Conservation (phyloP, 441 rosid species). For the Erodium chrysanthum region DNA sequence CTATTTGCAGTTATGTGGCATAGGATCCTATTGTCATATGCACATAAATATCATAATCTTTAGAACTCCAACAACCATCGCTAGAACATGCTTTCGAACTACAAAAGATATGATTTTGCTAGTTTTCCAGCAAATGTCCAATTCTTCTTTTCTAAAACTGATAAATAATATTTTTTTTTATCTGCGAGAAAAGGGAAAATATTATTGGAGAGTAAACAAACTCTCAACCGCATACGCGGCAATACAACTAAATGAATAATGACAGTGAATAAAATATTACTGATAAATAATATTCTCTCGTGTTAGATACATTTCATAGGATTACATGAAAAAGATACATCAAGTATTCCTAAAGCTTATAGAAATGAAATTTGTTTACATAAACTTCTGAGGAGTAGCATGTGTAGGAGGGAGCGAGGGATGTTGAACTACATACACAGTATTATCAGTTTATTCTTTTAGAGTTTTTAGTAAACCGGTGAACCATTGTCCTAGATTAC, state of each 20-base stretch:
- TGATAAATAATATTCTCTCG: background rate
- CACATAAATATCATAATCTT: background rate
- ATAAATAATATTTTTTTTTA: background rate
- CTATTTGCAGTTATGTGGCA: background rate
- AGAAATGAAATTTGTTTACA: background rate
- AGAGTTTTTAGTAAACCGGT: background rate
- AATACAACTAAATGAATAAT: too few relatives aligned
- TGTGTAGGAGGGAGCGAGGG: background rate
- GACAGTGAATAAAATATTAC: too few relatives aligned
- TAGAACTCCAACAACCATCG: background rate
- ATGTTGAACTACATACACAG: background rate
- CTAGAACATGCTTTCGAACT: background rate
- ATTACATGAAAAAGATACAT: background rate
- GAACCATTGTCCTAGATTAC: conserved; percentile 30
- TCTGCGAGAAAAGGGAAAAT: too few relatives aligned
- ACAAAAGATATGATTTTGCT: background rate
- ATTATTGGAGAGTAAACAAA: too few relatives aligned
- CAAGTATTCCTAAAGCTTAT: background rate
- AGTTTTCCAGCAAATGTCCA: background rate
- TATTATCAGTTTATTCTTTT: background rate
- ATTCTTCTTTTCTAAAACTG: background rate
- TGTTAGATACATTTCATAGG: background rate
- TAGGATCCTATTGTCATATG: background rate
- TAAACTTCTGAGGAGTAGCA: background rate
- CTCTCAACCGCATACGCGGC: too few relatives aligned